Conservation (phyloP, 148 eudicot genomes). For the Spergularia marina region DNA sequence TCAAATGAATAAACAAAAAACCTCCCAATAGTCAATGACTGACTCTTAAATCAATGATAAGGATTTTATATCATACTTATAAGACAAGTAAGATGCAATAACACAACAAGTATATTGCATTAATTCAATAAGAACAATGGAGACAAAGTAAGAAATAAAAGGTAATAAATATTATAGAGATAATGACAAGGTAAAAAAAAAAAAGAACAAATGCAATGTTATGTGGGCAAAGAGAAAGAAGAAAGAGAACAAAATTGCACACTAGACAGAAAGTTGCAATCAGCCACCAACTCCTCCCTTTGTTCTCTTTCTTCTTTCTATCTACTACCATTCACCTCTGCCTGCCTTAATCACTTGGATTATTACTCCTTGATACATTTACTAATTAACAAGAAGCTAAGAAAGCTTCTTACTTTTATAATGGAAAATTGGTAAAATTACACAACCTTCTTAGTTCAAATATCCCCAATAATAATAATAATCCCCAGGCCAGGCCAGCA, state of each 20-base stretch:
- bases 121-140: too few species aligned
- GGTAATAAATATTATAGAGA: not conserved
- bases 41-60: slow-evolving; percentile 1
- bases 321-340: slow-evolving; percentile 9
- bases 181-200: not conserved
- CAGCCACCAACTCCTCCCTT: slow-evolving; percentile 6
- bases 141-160: not conserved
- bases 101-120: too few species aligned
- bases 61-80: not conserved
- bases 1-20: not conserved
- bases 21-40: not conserved
- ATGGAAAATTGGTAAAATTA: not conserved
- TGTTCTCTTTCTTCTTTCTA: not conserved
- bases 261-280: slow-evolving; percentile 18
- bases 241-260: slow-evolving; percentile 15
- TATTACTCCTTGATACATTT: too few species aligned
- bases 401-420: too few species aligned
- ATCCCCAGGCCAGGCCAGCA: too few species aligned
- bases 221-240: slow-evolving; percentile 17
- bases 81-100: too few species aligned
- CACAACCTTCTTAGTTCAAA: not conserved
- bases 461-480: too few species aligned
- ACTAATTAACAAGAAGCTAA: not conserved
- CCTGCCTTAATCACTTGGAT: not conserved
- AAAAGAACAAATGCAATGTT: not conserved